These are phyloP conservation scores for Metarhizium humberi DNA, from an alignment of 2,329 filamentous ascomycete species.

Conservation along the genomic window DNA sequence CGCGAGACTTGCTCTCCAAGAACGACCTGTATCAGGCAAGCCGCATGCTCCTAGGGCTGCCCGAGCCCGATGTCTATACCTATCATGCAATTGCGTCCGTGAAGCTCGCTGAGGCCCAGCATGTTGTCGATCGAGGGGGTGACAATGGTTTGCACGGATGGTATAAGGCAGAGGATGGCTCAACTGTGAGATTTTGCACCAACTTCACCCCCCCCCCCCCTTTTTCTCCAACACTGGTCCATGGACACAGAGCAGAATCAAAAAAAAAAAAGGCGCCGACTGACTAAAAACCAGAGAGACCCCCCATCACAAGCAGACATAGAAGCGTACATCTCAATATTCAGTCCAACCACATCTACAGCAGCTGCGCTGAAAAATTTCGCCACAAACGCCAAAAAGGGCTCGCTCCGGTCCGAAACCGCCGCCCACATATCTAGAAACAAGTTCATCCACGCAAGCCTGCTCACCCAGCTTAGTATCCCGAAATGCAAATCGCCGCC, in stretches of 20 bases:
- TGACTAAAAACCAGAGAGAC: constrained; percentile 20
- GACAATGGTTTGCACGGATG: constrained; percentile 38
- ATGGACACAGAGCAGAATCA: background rate
- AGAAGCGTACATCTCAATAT: constrained; percentile 57
- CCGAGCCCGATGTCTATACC: constrained; percentile 34
- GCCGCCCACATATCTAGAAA: constrained; percentile 45
- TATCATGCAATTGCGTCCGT: constrained; percentile 44
- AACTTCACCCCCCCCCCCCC: background rate
- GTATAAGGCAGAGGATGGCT: constrained; percentile 32
- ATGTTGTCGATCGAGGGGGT: constrained; percentile 31
- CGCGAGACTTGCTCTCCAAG: constrained; percentile 26
- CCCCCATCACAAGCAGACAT: constrained; percentile 49
- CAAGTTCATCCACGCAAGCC: constrained; percentile 39
- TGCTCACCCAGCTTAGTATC: constrained; percentile 29
- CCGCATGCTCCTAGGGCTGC: constrained; percentile 32
- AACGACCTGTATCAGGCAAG: constrained; percentile 38
- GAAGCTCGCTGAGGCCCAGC: constrained; percentile 38
- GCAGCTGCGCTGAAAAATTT: constrained; percentile 54
- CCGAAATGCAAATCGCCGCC: constrained; percentile 35
- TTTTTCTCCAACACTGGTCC: background rate
- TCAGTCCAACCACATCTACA: constrained; percentile 50
- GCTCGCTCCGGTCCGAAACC: constrained; percentile 47
- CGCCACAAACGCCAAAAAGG: constrained; percentile 53
- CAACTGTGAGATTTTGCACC: constrained; percentile 17
- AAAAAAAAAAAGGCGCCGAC: background rate